Conservation (phyloP, 1,139 yeast species). For the Geotrichum europaeum region DNA sequence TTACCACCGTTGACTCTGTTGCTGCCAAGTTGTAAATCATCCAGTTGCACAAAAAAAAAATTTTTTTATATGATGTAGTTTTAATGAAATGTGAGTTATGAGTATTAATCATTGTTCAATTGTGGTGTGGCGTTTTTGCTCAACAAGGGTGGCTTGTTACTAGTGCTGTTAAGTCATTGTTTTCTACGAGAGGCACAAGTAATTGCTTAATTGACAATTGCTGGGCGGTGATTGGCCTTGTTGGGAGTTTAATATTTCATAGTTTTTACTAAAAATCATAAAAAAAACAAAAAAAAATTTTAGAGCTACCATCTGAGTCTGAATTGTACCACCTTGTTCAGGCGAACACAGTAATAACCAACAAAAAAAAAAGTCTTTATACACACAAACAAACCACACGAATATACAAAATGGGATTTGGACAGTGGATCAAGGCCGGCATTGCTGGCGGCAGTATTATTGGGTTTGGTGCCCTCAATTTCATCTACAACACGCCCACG, state of each 20-base stretch:
- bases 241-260: not conserved
- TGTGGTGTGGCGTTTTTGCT: not conserved
- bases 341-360: not conserved
- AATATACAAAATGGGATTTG: slow-evolving; percentile 21
- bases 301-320: not conserved
- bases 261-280: not conserved
- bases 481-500: slow-evolving; percentile 70
- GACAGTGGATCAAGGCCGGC: slow-evolving; percentile 55
- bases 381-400: not conserved
- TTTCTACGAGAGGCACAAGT: not conserved
- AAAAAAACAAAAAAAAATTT: not conserved
- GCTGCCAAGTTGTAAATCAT: slow-evolving; percentile 22
- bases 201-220: not conserved
- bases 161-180: not conserved
- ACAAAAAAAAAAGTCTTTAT: not conserved
- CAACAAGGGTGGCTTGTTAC: not conserved
- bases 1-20: slow-evolving; percentile 18
- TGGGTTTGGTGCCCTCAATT: slow-evolving; percentile 60
- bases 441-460: slow-evolving; percentile 55
- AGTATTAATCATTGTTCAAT: not conserved
- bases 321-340: not conserved
- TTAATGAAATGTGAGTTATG: not conserved
- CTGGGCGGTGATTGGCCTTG: not conserved
- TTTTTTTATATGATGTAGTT: not conserved
- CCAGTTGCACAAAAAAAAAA: not conserved